phyloP scores from a whole-genome alignment of 2,329 filamentous ascomycete species.

The Cladophialophora immunda region DNA sequence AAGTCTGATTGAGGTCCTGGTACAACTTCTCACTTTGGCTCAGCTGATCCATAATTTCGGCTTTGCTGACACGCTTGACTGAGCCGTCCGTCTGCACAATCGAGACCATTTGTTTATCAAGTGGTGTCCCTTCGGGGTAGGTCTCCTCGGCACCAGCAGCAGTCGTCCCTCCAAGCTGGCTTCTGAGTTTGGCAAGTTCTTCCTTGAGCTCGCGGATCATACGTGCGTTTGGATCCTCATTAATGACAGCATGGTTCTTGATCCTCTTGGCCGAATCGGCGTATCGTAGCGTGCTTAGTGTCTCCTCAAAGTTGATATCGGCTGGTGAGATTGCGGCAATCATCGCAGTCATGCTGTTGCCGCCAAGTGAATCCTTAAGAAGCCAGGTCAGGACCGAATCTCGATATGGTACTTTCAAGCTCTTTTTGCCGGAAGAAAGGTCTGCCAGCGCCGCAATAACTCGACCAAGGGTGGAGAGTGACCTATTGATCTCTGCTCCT shows the following conservation, averaged over 20 bases:
- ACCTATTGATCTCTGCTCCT: conserved; percentile 98
- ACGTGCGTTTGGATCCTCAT: conserved; percentile 97
- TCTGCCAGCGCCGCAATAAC: conserved; percentile 97
- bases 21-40: conserved; percentile 97
- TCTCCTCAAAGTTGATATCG: conserved; percentile 99
- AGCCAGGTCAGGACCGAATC: conserved; percentile 97
- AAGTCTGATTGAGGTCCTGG: conserved; percentile 95
- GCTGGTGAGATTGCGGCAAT: conserved; percentile 98
- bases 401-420: conserved; percentile 88
- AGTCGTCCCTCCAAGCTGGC: conserved; percentile 74
- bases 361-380: conserved; percentile 93
- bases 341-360: conserved; percentile 99
- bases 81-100: conserved; percentile 86
- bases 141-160: conserved; percentile 70
- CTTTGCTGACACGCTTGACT: conserved; percentile 95
- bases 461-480: conserved; percentile 92
- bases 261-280: conserved; percentile 98
- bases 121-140: conserved; percentile 90
- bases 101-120: conserved; percentile 96
- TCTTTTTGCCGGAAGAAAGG: conserved; percentile 83
- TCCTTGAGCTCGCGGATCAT: conserved; percentile 99
- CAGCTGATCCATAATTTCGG: conserved; percentile 95
- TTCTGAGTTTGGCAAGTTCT: conserved; percentile 83
- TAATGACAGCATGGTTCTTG: conserved; percentile 99
- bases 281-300: conserved; percentile 91